Base-by-base conservation (phyloP, 306 rosid genomes). In the Vicia faba region DNA sequence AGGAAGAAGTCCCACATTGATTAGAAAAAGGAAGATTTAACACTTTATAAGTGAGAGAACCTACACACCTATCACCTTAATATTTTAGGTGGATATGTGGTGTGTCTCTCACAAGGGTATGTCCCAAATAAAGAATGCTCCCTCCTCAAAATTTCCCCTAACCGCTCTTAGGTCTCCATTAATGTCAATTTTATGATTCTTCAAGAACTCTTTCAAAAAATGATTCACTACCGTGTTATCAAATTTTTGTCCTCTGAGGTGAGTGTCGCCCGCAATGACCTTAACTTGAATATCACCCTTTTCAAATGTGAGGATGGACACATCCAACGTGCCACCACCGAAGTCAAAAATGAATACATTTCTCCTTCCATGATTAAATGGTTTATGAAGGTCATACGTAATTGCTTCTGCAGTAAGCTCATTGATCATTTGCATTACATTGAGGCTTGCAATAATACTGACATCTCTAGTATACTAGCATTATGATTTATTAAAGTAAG, bases 261-360 rank as follows among this genome's bases (percentile, higher is more conserved):
- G 55, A 49, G 55, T 18, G 55, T 49, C 55, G 9, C 55, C 55
- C 0, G 26, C 5, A 0, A 60, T 31, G 7, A 31, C 16, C 56
- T 9, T 68, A 36, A 75, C 74, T 26, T 49, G 4, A 48, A 67
- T 26, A 3, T n/a, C 19, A 11, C n/a, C 13, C 5, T 18, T n/a
- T 8, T 68, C 54, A 12, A 75, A 18, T 5, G 69, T 68, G 39
- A 75, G 19, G 5, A 68, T 28, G 19, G 79, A 59, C 10, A 68
- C 70, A 51, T 75, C 79, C n/a, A 75, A 60, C 23, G 79, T 75
- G 1, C 79, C 79, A 39, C 70, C 76, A 10, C 75, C 76, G 0
- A 71, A 26, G 50, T 71, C 76, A 23, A 71, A 71, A 39, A 72
- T 25, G 61, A 72, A 51, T 5, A 68, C 10, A 31, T 61, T 55